Evolutionary conservation across 306 rosid genomes (phyloP), one percentile per base, ranked within the genome.

Genomic region (Quercus robur): DNA sequence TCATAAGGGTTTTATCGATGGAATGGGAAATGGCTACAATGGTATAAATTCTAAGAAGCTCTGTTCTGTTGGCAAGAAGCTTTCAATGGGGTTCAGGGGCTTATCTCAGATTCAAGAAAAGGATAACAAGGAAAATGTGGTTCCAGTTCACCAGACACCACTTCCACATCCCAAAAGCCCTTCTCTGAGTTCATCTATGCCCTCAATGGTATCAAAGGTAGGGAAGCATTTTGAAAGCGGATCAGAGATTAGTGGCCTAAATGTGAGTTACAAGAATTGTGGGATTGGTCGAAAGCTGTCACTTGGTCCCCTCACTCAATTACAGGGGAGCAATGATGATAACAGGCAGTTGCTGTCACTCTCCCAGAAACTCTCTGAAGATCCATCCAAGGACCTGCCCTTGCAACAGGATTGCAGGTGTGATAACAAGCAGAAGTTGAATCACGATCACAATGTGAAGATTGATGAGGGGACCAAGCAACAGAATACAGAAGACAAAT

Each of bases 101-200:
- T 64, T 73, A n/a, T 78, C 55, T n/a, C 75, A 75, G 80, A n/a
- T 17, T 6, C 56, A 31, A 28, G 71, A 33, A 71, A 74, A 75
- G 28, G 63, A 38, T 61, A 61, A 81, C 81, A 78, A 85, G 63
- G 86, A 78, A 76, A 82, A 75, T 75, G 58, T 56, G 57, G 59
- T 30, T 49, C 83, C 81, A 23, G 28, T 75, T 56, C 74, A 52
- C 55, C 41, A 56, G 69, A 74, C n/a, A 66, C 61, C 31, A 28
- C 30, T 52, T 59, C 2, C 18, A 31, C 70, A 75, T 15, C 19
- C 68, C 12, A n/a, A 21, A 67, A 56, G 41, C 13, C 26, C 59
- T 66, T 66, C 74, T 19, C 2, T 44, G 55, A 57, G 35, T 74
- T 56, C 41, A 56, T 74, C 74, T 52, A 28, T 26, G 46, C 21